Evolutionary conservation across 2,329 filamentous ascomycete genomes (phyloP).

Genomic region (Fusarium staphyleae): DNA sequence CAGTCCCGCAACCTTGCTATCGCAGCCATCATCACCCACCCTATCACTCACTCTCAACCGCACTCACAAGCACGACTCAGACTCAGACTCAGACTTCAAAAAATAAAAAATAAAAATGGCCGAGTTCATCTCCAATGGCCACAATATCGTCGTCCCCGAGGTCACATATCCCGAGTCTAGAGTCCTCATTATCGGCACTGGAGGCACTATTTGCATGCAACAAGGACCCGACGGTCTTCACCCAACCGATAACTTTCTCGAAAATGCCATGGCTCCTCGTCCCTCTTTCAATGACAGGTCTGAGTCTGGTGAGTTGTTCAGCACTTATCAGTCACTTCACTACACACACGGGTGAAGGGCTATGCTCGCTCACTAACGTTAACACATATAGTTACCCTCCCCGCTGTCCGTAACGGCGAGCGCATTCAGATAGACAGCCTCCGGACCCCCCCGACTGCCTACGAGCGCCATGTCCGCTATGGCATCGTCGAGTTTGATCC

Average conservation of each 20-base stretch:
- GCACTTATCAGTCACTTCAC: neutral
- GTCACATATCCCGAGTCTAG: constrained; percentile 71
- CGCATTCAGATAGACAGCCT: constrained; percentile 68
- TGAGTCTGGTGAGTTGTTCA: constrained; percentile 38
- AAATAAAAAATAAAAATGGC: constrained; percentile 16
- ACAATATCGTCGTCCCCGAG: constrained; percentile 24
- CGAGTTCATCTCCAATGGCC: constrained; percentile 11
- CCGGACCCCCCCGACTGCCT: constrained; percentile 80
- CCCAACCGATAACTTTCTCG: constrained; percentile 80
- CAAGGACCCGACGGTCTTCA: constrained; percentile 80
- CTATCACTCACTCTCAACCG: neutral
- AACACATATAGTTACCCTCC: constrained; percentile 52
- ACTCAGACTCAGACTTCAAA: neutral
- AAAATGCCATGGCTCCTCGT: constrained; percentile 80
- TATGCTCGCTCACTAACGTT: neutral
- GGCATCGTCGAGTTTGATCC: constrained; percentile 84
- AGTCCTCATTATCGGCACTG: constrained; percentile 90
- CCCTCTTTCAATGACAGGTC: constrained; percentile 82
- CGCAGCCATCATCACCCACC: neutral
- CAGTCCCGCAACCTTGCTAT: constrained; percentile 20
- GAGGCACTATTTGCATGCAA: constrained; percentile 91
- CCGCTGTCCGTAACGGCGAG: constrained; percentile 59
- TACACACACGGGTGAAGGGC: neutral
- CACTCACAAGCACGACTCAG: neutral
- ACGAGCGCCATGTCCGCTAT: constrained; percentile 83